Conservation (phyloP, 345 rosid genomes). For the Sapria himalayana region DNA sequence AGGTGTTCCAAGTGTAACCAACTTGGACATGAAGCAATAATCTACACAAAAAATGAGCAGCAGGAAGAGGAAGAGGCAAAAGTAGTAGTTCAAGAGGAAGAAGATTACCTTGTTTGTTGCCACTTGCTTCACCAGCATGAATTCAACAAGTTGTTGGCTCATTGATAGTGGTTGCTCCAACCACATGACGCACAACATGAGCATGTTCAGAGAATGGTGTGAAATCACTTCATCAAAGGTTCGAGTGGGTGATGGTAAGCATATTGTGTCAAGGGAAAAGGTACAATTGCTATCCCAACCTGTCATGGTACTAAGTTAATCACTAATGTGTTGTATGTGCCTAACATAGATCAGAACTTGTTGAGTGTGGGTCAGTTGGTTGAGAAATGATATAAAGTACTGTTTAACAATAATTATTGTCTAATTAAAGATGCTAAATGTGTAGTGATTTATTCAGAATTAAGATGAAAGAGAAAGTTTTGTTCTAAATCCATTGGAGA, state of each 20-base stretch:
- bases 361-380: slow-evolving; percentile 6
- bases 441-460: background rate
- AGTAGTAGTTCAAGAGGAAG: background rate
- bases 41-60: background rate
- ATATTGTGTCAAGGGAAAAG: too few species aligned
- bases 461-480: slow-evolving; percentile 5
- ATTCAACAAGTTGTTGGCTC: background rate
- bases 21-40: background rate
- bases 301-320: slow-evolving; percentile 2
- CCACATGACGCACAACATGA: background rate
- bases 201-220: background rate
- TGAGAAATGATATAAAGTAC: background rate
- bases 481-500: background rate
- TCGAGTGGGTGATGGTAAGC: background rate
- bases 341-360: slow-evolving; percentile 3
- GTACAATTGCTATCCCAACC: too few species aligned
- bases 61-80: background rate
- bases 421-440: background rate
- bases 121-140: background rate
- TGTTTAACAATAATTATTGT: slow-evolving; percentile 3
- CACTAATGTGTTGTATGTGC: slow-evolving; percentile 3
- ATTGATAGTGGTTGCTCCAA: too few species aligned
- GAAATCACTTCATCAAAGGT: background rate
- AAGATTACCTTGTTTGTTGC: background rate
- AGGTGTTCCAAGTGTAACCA: background rate